A percentile compares a stretch with the other conserved stretches of the same genome.
Evolutionary conservation across 2,329 filamentous ascomycete species (phyloP).

Genomic region (Samsoniella hepiali): DNA sequence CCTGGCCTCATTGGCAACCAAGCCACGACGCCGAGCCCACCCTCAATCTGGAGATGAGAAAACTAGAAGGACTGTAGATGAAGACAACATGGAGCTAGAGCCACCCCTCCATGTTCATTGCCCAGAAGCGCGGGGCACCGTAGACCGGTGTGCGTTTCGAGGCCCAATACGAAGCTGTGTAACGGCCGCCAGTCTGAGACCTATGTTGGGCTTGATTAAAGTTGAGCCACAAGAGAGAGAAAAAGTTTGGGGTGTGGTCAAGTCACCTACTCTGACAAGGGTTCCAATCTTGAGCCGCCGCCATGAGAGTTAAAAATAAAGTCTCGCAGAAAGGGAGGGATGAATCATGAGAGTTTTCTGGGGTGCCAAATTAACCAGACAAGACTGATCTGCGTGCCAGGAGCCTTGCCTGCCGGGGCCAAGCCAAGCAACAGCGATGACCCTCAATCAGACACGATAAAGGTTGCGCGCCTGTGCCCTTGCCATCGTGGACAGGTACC

Average conservation of each 20-base stretch:
- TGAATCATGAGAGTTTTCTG: neutral
- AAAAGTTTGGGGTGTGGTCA: too few species aligned
- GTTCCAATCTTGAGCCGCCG: too few species aligned
- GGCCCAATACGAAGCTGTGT: neutral
- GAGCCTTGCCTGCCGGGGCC: neutral
- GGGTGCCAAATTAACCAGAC: neutral
- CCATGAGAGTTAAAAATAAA: too few species aligned
- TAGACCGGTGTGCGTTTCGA: conserved; percentile 1
- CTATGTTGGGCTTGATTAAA: too few species aligned
- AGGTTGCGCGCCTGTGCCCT: neutral
- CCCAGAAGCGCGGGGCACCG: neutral
- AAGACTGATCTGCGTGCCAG: neutral
- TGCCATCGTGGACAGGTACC: neutral
- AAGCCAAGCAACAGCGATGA: neutral
- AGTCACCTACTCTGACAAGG: too few species aligned
- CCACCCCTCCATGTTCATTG: neutral
- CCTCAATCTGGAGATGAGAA: neutral
- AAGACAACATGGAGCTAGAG: neutral
- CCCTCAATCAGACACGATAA: neutral
- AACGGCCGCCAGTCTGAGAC: neutral
- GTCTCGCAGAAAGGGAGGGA: neutral
- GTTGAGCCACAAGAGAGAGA: too few species aligned
- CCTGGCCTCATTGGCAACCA: neutral
- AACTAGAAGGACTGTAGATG: neutral
- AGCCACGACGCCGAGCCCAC: neutral